These are phyloP conservation scores for Candolleomyces efflorescens DNA, from an alignment of 768 basidiomycete genomes.

Conservation along the genomic window DNA sequence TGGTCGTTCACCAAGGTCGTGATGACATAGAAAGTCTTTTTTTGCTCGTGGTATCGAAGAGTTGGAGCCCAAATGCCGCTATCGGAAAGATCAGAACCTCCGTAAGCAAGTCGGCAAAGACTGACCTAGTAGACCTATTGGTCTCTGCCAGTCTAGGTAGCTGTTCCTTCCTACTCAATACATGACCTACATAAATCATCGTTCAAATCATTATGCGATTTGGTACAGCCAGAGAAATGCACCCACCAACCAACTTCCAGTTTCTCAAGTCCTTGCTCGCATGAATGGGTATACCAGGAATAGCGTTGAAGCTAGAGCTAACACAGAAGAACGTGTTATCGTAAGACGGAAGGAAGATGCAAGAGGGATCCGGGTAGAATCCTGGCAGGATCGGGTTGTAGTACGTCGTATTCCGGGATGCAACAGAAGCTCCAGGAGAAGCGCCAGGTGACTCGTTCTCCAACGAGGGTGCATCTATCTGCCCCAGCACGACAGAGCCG, in stretches of 20 bases:
- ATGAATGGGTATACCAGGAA: conserved; percentile 30
- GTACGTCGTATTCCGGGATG: conserved; percentile 8
- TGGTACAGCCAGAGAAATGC: not conserved
- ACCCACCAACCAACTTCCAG: conserved; percentile 26
- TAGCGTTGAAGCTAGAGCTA: conserved; percentile 28
- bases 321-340: conserved; percentile 29
- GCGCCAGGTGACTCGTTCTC: not conserved
- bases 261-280: conserved; percentile 26
- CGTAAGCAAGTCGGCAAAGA: not conserved
- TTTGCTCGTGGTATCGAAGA: conserved; percentile 18
- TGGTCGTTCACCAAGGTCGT: conserved; percentile 23
- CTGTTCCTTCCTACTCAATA: conserved; percentile 12
- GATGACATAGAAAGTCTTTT: conserved; percentile 16
- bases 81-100: not conserved
- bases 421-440: not conserved
- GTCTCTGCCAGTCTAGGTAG: conserved; percentile 14
- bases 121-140: conserved; percentile 14
- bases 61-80: conserved; percentile 24
- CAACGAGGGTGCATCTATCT: not conserved
- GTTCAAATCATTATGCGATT: not conserved
- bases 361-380: conserved; percentile 30
- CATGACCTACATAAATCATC: conserved; percentile 7
- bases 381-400: conserved; percentile 22
- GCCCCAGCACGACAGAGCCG: not conserved
- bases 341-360: conserved; percentile 22